Conservation (phyloP, 352 stramenopile genomes). For the Achlya hypogyna region DNA sequence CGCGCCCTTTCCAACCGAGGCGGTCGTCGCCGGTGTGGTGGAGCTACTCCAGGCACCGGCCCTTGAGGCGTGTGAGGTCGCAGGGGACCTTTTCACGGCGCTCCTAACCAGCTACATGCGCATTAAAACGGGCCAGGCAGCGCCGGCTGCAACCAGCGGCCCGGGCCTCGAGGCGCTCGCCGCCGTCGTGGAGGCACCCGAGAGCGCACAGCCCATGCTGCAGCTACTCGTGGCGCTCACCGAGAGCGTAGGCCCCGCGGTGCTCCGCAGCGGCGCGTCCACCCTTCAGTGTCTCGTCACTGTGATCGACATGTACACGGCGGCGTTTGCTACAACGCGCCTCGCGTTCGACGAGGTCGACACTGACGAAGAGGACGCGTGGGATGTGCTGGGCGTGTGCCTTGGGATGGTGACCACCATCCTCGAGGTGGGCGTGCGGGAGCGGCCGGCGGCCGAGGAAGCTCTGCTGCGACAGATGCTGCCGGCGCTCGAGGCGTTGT, state of each 20-base stretch:
- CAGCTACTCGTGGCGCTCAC: conserved; percentile 61
- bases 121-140: conserved; percentile 27
- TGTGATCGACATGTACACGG: conserved; percentile 54
- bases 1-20: conserved; percentile 29
- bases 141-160: neutral
- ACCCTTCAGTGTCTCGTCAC: conserved; percentile 65
- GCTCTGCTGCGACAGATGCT: conserved; percentile 47
- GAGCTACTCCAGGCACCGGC: conserved; percentile 53
- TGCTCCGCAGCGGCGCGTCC: conserved; percentile 52
- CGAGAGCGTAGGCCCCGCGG: conserved; percentile 55
- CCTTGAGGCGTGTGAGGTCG: conserved; percentile 48
- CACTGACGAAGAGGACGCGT: conserved; percentile 40
- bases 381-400: conserved; percentile 71
- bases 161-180: neutral
- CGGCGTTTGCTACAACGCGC: neutral
- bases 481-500: conserved; percentile 50
- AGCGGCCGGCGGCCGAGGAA: conserved; percentile 45
- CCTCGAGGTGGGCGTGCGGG: conserved; percentile 46
- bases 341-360: conserved; percentile 18
- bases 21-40: conserved; percentile 29
- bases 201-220: conserved; percentile 34
- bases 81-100: conserved; percentile 66
- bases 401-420: conserved; percentile 72
- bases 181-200: conserved; percentile 18
- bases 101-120: conserved; percentile 73